Base-by-base conservation (phyloP, 352 stramenopile genomes). In the Phytophthora europaea region DNA sequence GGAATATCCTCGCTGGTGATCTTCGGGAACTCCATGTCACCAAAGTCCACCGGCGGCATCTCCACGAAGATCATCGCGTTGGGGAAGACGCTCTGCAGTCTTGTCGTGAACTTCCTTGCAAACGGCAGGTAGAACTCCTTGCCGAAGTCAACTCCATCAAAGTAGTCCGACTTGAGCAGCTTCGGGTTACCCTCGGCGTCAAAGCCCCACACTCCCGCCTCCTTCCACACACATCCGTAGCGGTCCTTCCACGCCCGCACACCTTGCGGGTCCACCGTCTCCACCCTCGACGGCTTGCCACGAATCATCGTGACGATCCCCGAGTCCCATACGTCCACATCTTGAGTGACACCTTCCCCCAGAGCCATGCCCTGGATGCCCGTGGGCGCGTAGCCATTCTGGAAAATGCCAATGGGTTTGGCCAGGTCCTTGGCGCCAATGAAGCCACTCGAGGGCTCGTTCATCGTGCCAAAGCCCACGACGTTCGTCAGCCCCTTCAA, bases 391-490 rank as follows among this genome's bases (percentile, higher is more conserved):
- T 87, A 76, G n/a, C 73, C 84, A 56, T 90, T 88, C 61, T 89
- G 85, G 60, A 94, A 72, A n/a, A 92, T 72, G 5, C 68, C 72
- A 6, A 75, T 60, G 33, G 78, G 58, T 50, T 73, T 62, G 8
- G 12, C 31, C 0, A 94, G 65, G 60, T 97, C 82, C 8, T 73
- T 45, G 0, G 88, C 56, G 8, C 87, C 87, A 38, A 95, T 87
- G 58, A 84, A 96, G 13, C 89, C 90, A 31, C 64, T 65, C 22
- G 81, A 92, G 12, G 88, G 90, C 65, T 98, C 92, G 69, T 98
- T 98, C 86, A 98, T 95, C 8, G 91, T 82, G 18, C 91, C 92
- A 79, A 97, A 94, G 22, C 92, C 93, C 12, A 95, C 78, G 60
- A 98, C 82, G 54, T 98, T 97, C 18, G 70, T 65, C 33, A 95